Base-by-base conservation (phyloP, 2,329 filamentous ascomycete genomes). In the Penicillium sp. region DNA sequence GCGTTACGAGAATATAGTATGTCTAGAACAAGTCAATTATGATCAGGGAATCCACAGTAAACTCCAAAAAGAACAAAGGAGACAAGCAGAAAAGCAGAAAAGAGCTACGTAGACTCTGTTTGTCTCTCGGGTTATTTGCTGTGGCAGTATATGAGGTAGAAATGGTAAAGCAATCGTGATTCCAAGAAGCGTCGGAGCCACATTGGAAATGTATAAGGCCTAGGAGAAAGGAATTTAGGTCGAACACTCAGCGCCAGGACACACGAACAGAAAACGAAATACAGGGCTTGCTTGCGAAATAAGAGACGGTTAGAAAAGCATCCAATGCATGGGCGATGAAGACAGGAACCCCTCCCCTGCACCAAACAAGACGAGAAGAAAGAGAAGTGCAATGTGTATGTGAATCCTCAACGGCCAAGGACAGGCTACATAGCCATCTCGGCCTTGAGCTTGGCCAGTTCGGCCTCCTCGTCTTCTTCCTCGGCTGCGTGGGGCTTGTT, bases 391-490 rank as follows among this genome's bases (percentile, higher is more conserved):
- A 58, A 62, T 52, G 50, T 53, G 49, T n/a, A 15, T 45, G 43
- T 37, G n/a, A 38, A 45, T 35, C 37, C 22, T 51, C 37, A 35
- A 38, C 7, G 20, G 3, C 20, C 22, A 35, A 25, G 5, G n/a
- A 15, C 37, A 35, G 10, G 71, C 78, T 78, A 96, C 89, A 97
- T 96, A 66, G 93, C 93, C 94, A 98, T 98, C 79, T 97, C 94
- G 38, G 92, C 93, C 76, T 96, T 92, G 68, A 99, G 79, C 80
- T 95, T 97, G 78, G 90, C 87, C 73, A 98, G 82, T 81, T 98
- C 94, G 71, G 89, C 94, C 77, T 98, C 94, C 74, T 98, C 95
- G 83, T 98, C 94, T 76, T 97, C 93, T 76, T 96, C 92, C 73
- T 90, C 88, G 75, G 62, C 75, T 72, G 67, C 80, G 76, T 80